A percentile compares a stretch with the other conserved stretches of the same genome.
Evolutionary conservation across 768 basidiomycete genomes (phyloP).

Genomic region (Ramaria rubella): DNA sequence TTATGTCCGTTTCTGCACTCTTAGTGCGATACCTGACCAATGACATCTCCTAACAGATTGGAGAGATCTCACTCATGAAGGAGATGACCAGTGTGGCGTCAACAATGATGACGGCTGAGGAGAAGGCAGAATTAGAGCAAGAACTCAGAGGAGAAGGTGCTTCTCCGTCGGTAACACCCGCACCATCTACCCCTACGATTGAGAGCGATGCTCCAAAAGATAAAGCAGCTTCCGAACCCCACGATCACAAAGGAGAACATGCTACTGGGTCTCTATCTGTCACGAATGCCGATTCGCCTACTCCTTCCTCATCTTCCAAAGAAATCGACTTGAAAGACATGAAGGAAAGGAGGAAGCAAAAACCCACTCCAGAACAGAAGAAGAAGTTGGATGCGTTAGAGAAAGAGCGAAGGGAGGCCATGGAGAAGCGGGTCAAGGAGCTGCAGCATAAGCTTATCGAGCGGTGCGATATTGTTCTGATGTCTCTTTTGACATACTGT

Average conservation of each 20-base stretch:
- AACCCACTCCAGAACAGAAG: slow-evolving; percentile 75
- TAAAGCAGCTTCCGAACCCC: background rate
- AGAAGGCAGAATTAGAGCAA: slow-evolving; percentile 79
- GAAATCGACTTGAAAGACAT: slow-evolving; percentile 31
- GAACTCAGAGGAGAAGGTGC: slow-evolving; percentile 46
- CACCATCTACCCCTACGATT: slow-evolving; percentile 20
- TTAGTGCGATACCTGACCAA: slow-evolving; percentile 3
- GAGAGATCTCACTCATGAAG: slow-evolving; percentile 94
- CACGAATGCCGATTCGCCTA: slow-evolving; percentile 13
- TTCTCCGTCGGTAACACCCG: slow-evolving; percentile 21
- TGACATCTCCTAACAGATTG: slow-evolving; percentile 53
- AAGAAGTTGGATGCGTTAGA: slow-evolving; percentile 81
- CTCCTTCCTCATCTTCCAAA: slow-evolving; percentile 14
- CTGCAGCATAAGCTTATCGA: slow-evolving; percentile 79
- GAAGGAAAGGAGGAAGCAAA: slow-evolving; percentile 37
- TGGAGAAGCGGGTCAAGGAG: slow-evolving; percentile 69
- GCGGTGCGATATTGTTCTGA: slow-evolving; percentile 27
- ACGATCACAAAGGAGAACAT: background rate
- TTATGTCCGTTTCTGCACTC: slow-evolving; percentile 52
- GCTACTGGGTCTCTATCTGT: slow-evolving; percentile 7
- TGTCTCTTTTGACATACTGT: background rate
- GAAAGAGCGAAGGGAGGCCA: slow-evolving; percentile 67
- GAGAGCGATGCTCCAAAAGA: background rate
- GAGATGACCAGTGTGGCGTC: slow-evolving; percentile 82
- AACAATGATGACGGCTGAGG: slow-evolving; percentile 89